Evolutionary conservation across 1,139 yeast genomes (phyloP).

Genomic region (Wickerhamomyces sp.): DNA sequence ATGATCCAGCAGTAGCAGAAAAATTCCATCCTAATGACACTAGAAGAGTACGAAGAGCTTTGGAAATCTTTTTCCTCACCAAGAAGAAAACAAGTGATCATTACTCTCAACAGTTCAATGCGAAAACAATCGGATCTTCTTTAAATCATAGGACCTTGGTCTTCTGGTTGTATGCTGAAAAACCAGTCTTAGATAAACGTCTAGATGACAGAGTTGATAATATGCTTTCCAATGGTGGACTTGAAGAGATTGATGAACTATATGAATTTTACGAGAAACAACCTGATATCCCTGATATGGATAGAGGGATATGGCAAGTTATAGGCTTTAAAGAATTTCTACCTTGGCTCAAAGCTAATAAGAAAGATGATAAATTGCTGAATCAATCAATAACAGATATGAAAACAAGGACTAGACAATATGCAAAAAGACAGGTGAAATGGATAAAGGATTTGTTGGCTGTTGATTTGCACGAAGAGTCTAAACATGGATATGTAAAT

Average conservation of each 20-base stretch:
- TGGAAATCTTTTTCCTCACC: conserved; percentile 72
- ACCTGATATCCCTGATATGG: conserved; percentile 43
- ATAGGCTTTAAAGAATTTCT: conserved; percentile 93
- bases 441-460: conserved; percentile 79
- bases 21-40: conserved; percentile 92
- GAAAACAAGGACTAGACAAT: conserved; percentile 82
- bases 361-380: conserved; percentile 28
- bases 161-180: conserved; percentile 83
- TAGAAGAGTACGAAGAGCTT: conserved; percentile 71
- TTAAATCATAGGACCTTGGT: conserved; percentile 65
- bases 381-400: conserved; percentile 58
- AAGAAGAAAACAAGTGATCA: conserved; percentile 67
- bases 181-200: conserved; percentile 51
- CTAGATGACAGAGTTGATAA: conserved; percentile 77
- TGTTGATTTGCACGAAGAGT: conserved; percentile 54
- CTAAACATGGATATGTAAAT: conserved; percentile 42
- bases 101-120: conserved; percentile 54
- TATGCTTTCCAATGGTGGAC: conserved; percentile 70
- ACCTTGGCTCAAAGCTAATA: conserved; percentile 56
- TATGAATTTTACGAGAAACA: conserved; percentile 36
- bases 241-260: conserved; percentile 62
- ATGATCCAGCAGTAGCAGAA: conserved; percentile 70
- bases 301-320: conserved; percentile 88
- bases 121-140: conserved; percentile 41
- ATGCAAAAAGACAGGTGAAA: conserved; percentile 86